Percentiles rank a stretch among this genome's conserved stretches.
Conservation (phyloP, 2,329 filamentous ascomycete genomes). For the Chalara sp. region DNA sequence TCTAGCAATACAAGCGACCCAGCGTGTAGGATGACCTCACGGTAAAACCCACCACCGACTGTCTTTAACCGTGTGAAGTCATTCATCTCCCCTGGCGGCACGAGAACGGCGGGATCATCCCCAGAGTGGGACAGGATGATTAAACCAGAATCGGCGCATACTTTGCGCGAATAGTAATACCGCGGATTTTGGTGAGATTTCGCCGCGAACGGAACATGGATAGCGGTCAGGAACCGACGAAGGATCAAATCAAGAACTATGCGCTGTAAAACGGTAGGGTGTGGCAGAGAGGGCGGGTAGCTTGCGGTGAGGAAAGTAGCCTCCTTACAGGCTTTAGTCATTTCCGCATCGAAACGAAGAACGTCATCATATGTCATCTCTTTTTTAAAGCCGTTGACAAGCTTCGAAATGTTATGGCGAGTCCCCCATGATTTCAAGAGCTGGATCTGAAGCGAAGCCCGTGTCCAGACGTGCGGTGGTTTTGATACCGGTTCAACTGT, state of each 20-base stretch:
- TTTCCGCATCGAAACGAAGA: conserved; percentile 37
- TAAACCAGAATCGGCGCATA: conserved; percentile 35
- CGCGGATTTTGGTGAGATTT: conserved; percentile 34
- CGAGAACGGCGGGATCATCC: not conserved
- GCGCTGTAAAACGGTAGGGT: conserved; percentile 21
- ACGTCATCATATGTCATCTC: conserved; percentile 38
- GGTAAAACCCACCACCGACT: conserved; percentile 34
- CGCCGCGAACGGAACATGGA: conserved; percentile 41
- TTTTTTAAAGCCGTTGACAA: conserved; percentile 39
- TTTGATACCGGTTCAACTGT: conserved; percentile 14
- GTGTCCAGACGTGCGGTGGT: conserved; percentile 30
- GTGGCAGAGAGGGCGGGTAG: not conserved
- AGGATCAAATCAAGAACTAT: conserved; percentile 44
- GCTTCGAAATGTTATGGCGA: conserved; percentile 36
- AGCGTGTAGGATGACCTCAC: conserved; percentile 32
- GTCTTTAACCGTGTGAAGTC: conserved; percentile 31
- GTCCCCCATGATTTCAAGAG: conserved; percentile 36
- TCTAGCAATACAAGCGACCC: conserved; percentile 39
- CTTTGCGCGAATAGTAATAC: conserved; percentile 41
- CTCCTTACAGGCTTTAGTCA: conserved; percentile 24
- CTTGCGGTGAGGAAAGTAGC: not conserved
- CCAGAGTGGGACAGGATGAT: conserved; percentile 2
- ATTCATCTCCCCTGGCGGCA: conserved; percentile 3
- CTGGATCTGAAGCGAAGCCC: conserved; percentile 42
- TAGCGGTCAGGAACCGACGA: conserved; percentile 44